phyloP scores from a whole-genome alignment of 2,329 filamentous ascomycete genomes.

The Alternaria atra region DNA sequence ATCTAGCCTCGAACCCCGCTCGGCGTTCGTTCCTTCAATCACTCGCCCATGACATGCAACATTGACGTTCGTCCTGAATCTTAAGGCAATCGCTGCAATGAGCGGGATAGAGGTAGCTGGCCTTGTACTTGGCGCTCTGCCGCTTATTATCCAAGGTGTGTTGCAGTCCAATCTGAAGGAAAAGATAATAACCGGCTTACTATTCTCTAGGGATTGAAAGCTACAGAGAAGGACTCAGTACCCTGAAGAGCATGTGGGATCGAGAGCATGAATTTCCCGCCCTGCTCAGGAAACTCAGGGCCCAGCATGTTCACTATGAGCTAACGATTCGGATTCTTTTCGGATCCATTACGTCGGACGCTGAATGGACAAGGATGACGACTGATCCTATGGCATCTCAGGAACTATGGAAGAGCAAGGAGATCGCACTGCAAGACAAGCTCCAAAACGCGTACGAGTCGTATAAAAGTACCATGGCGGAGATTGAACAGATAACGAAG shows the following conservation, averaged over 20 bases:
- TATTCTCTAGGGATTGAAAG: slow-evolving; percentile 39
- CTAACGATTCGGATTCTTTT: slow-evolving; percentile 49
- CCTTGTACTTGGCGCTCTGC: slow-evolving; percentile 50
- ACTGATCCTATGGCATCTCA: slow-evolving; percentile 39
- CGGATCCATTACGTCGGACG: slow-evolving; percentile 48
- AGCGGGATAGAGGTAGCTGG: slow-evolving; percentile 46
- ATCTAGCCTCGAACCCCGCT: slow-evolving; percentile 16
- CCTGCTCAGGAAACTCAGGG: slow-evolving; percentile 48
- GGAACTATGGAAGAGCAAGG: slow-evolving; percentile 45
- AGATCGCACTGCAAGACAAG: slow-evolving; percentile 42
- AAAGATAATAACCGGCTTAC: slow-evolving; percentile 1
- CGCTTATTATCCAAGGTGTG: slow-evolving; percentile 48
- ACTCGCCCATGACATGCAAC: slow-evolving; percentile 14
- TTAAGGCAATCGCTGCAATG: slow-evolving; percentile 25
- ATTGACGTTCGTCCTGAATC: not conserved
- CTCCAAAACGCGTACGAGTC: slow-evolving; percentile 47
- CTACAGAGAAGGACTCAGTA: slow-evolving; percentile 53
- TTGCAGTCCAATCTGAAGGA: slow-evolving; percentile 5
- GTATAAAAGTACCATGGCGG: slow-evolving; percentile 47
- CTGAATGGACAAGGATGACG: slow-evolving; percentile 48
- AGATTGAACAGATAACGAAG: slow-evolving; percentile 48
- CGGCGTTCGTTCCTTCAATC: slow-evolving; percentile 9
- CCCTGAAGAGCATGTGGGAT: slow-evolving; percentile 49
- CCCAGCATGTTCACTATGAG: slow-evolving; percentile 49
- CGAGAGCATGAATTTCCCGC: slow-evolving; percentile 49